These are phyloP conservation scores for Pseudogymnoascus sp. DNA, from an alignment of 2,329 filamentous ascomycete genomes.

Conservation along the genomic window DNA sequence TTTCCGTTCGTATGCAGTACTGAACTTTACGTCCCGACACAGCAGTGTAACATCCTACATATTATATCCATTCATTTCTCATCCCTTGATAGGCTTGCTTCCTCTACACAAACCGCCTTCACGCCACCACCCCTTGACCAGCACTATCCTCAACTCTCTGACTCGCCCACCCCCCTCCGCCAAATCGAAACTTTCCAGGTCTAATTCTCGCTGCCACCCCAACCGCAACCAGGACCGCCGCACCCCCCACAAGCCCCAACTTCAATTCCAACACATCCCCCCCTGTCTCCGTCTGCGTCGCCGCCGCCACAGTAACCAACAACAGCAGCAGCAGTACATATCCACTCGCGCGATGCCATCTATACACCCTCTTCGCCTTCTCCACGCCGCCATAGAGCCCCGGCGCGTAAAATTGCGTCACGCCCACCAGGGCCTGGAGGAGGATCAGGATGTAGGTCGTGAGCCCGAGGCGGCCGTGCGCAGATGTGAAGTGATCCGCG, in stretches of 20 bases:
- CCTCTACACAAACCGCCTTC: neutral
- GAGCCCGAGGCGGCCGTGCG: constrained; percentile 78
- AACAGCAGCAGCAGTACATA: constrained; percentile 66
- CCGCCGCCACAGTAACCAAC: constrained; percentile 65
- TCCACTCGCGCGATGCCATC: constrained; percentile 75
- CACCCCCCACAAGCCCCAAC: constrained; percentile 67
- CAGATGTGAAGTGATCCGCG: constrained; percentile 67
- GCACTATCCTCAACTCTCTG: neutral
- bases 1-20: too few relatives aligned
- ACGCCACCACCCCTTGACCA: neutral
- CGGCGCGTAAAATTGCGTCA: constrained; percentile 74
- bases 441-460: constrained; percentile 62
- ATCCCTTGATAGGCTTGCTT: neutral
- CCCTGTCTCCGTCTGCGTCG: constrained; percentile 71
- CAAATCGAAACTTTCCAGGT: constrained; percentile 68
- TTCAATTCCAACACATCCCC: constrained; percentile 60
- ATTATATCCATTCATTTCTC: neutral
- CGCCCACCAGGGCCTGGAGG: constrained; percentile 69
- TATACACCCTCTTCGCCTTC: constrained; percentile 76
- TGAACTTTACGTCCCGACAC: too few relatives aligned
- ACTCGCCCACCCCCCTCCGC: constrained; percentile 31
- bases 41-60: neutral
- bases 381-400: constrained; percentile 68
- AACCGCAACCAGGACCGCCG: constrained; percentile 55
- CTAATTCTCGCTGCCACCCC: constrained; percentile 75